Evolutionary conservation across 768 basidiomycete genomes (phyloP), one percentile per base, ranked within the genome.

Genomic region (Neoboletus subvelutipes): DNA sequence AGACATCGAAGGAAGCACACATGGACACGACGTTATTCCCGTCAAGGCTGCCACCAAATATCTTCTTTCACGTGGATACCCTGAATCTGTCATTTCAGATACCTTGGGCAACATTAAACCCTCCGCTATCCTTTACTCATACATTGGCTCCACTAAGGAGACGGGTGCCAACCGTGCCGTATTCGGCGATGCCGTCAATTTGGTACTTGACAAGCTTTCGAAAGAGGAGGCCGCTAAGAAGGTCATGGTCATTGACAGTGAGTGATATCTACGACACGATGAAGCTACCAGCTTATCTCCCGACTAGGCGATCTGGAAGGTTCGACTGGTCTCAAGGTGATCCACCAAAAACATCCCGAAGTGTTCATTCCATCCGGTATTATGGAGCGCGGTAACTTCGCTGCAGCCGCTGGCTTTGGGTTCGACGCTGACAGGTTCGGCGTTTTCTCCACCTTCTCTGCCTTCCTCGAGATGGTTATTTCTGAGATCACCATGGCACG

Each of bases 401-500:
- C 86, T 20, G 90, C 90, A 1, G 90, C 90, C 7, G 89, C 90
- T 24, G 92, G 92, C 13, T 94, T 94, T 67, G 92, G 92, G 41
- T 93, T 92, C 67, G 87, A 85, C 37, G 71, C 80, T 24, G 81
- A 92, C 65, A 92, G 92, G 72, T 89, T 87, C 57, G 92, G 92
- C 58, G 89, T 92, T 54, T 92, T 92, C 77, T 91, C 90, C 26
- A 94, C 92, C 5, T 94, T 94, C 76, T 90, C 88, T 48, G 92
- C 92, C 4, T 94, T 94, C 80, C 78, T 92, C 56, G 92, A 94
- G 80, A 94, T 94, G 92, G 78, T 90, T 48, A 72, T 94, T 52
- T 92, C 90, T 5, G 92, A 94, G 71, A 76, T 93, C 50, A 94
- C 92, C 12, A 94, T 94, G 92, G 92, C 92, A n/a, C 83, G 92